A percentile compares a stretch with the other conserved stretches of the same genome.
These are phyloP conservation scores for Cubamyces lactineus DNA, from an alignment of 768 basidiomycete species.

Conservation along the genomic window DNA sequence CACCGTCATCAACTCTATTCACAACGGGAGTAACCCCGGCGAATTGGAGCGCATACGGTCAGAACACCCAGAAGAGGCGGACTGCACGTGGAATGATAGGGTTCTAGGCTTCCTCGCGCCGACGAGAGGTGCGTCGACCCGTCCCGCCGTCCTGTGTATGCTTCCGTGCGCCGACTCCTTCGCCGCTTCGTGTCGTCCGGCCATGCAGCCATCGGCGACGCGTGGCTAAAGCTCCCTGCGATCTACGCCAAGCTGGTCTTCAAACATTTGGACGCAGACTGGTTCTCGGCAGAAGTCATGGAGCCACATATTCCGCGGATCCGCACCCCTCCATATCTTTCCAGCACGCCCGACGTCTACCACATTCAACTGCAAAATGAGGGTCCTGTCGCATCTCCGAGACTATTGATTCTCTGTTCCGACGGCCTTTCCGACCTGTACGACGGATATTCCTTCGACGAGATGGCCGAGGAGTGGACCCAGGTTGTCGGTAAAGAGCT, in stretches of 20 bases:
- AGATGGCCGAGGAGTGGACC: slow-evolving; percentile 42
- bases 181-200: slow-evolving; percentile 7
- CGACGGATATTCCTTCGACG: slow-evolving; percentile 33
- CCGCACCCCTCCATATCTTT: slow-evolving; percentile 51
- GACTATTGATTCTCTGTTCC: slow-evolving; percentile 46
- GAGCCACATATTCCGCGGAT: slow-evolving; percentile 40
- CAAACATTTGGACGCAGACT: slow-evolving; percentile 40
- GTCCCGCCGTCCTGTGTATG: background rate
- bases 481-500: slow-evolving; percentile 36
- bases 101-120: slow-evolving; percentile 80
- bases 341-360: slow-evolving; percentile 43
- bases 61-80: slow-evolving; percentile 72
- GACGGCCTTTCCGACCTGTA: slow-evolving; percentile 52
- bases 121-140: slow-evolving; percentile 62
- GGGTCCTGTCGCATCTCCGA: slow-evolving; percentile 25
- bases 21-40: slow-evolving; percentile 69
- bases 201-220: slow-evolving; percentile 39
- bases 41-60: slow-evolving; percentile 65
- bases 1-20: slow-evolving; percentile 62
- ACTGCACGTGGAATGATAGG: slow-evolving; percentile 65
- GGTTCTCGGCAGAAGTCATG: slow-evolving; percentile 37
- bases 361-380: slow-evolving; percentile 31
- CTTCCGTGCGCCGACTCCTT: slow-evolving; percentile 4
- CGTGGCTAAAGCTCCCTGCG: slow-evolving; percentile 42
- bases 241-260: slow-evolving; percentile 39